These are phyloP conservation scores for Colletotrichum eleusines DNA, from an alignment of 2,329 filamentous ascomycete species.

Conservation along the genomic window DNA sequence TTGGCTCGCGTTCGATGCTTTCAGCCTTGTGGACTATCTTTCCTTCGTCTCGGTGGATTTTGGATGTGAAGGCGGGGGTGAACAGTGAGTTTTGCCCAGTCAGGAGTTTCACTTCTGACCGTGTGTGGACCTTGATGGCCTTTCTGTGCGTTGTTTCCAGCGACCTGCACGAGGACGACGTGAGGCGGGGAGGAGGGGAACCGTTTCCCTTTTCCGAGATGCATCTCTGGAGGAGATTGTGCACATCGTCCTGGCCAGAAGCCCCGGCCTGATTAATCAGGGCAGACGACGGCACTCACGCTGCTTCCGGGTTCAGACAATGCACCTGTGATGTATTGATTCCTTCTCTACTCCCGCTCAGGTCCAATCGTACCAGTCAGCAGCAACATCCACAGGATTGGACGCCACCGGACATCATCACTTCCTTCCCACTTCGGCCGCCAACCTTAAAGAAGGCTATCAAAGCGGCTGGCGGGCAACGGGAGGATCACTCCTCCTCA, in stretches of 20 bases:
- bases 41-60: slow-evolving; percentile 22
- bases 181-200: slow-evolving; percentile 12
- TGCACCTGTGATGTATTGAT: slow-evolving; percentile 21
- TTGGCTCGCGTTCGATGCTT: slow-evolving; percentile 24
- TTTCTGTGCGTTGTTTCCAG: slow-evolving; percentile 14
- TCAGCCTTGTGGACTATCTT: slow-evolving; percentile 38
- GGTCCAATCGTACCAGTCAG: slow-evolving; percentile 12
- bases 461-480: slow-evolving; percentile 12
- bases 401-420: slow-evolving; percentile 26
- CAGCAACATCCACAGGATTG: slow-evolving; percentile 12
- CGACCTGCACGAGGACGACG: slow-evolving; percentile 4
- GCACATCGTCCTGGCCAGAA: slow-evolving; percentile 10
- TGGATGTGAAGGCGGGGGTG: slow-evolving; percentile 13
- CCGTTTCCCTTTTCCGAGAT: background rate
- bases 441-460: slow-evolving; percentile 1
- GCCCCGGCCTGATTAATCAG: slow-evolving; percentile 9
- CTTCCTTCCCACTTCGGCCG: slow-evolving; percentile 8
- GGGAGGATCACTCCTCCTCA: slow-evolving; percentile 34
- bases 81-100: background rate
- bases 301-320: slow-evolving; percentile 1
- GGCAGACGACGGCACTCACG: slow-evolving; percentile 7
- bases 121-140: slow-evolving; percentile 33
- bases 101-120: slow-evolving; percentile 13
- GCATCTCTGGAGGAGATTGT: slow-evolving; percentile 9
- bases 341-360: slow-evolving; percentile 6